Evolutionary conservation across 2,329 filamentous ascomycete species (phyloP).

Genomic region (Paramyrothecium roridum): DNA sequence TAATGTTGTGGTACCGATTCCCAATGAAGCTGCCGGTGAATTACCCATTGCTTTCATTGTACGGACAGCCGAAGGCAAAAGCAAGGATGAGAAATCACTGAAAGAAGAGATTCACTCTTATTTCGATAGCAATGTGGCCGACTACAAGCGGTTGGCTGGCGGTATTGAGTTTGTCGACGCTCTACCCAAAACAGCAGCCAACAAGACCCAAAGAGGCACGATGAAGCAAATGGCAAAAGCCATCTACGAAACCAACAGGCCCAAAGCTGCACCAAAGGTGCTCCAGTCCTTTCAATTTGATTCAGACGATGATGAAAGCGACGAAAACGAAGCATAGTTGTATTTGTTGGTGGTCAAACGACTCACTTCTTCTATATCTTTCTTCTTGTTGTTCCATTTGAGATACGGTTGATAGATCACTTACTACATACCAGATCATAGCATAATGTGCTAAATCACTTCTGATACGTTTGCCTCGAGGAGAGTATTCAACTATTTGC

Average conservation of each 20-base stretch:
- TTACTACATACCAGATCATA: too few species aligned
- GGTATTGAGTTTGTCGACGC: conserved; percentile 48
- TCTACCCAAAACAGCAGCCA: conserved; percentile 59
- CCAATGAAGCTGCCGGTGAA: conserved; percentile 49
- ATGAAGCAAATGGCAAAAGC: conserved; percentile 34
- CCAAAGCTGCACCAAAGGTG: conserved; percentile 1
- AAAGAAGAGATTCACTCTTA: conserved; percentile 42
- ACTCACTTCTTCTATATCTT: neutral
- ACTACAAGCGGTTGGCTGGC: conserved; percentile 51
- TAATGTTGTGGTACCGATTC: conserved; percentile 65
- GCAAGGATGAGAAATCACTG: conserved; percentile 50
- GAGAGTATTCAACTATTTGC: too few species aligned
- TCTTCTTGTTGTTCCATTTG: neutral
- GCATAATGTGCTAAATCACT: too few species aligned
- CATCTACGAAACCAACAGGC: conserved; percentile 8
- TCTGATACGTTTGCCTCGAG: too few species aligned
- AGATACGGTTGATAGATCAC: neutral
- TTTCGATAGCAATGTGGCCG: conserved; percentile 30
- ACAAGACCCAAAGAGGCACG: conserved; percentile 53
- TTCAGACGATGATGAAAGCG: conserved; percentile 7
- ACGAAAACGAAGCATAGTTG: neutral
- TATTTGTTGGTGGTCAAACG: neutral
- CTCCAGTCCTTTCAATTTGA: conserved; percentile 8
- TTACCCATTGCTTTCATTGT: conserved; percentile 56
- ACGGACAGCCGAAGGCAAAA: conserved; percentile 32